Evolutionary conservation across 2,329 filamentous ascomycete species (phyloP), one percentile per base, ranked within the genome.

Genomic region (Ophiostoma sp.): DNA sequence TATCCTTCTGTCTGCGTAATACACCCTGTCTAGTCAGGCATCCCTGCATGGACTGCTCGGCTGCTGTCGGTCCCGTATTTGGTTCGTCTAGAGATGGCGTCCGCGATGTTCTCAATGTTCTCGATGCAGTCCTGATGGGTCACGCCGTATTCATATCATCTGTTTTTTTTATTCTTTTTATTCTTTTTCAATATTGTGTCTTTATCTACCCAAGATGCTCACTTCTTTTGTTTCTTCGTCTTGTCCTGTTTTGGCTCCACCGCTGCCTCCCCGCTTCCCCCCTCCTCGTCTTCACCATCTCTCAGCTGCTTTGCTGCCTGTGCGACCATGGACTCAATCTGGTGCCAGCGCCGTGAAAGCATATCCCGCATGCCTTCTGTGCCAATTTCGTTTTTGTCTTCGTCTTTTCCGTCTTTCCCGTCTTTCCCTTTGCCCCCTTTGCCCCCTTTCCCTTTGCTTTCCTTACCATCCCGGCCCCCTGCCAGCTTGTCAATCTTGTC

Each of bases 251-350:
- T 23, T 41, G 10, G 2, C 10, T 57, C 52, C 23, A 27, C 52
- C n/a, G 11, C 52, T 11, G 4, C 44, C 44, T 27, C n/a, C 52
- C 6, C 48, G 2, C 23, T n/a, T n/a, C n/a, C n/a, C n/a, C n/a
- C 2, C n/a, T 31, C 52, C 23, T 23, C 23, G n/a, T 23, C n/a
- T 13, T 17, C 44, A 20, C 23, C 52, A 27, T 57, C 52, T 11
- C 62, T 60, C 65, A 73, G 60, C 54, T 67, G 35, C 20, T 62
- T 48, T 4, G 71, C 68, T 2, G 73, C 67, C 48, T 71, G 39
- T 2, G 52, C 70, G 31, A 73, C 73, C 68, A 73, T 68, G 62
- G 68, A 65, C 71, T 75, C 73, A 35, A 75, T 72, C 70, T 75
- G 73, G 23, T 52, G 71, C 74, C 74, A 75, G 44, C 74, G 69